These are phyloP conservation scores for Neurospora sublineolata DNA, from an alignment of 495 filamentous ascomycete species.

Conservation along the genomic window DNA sequence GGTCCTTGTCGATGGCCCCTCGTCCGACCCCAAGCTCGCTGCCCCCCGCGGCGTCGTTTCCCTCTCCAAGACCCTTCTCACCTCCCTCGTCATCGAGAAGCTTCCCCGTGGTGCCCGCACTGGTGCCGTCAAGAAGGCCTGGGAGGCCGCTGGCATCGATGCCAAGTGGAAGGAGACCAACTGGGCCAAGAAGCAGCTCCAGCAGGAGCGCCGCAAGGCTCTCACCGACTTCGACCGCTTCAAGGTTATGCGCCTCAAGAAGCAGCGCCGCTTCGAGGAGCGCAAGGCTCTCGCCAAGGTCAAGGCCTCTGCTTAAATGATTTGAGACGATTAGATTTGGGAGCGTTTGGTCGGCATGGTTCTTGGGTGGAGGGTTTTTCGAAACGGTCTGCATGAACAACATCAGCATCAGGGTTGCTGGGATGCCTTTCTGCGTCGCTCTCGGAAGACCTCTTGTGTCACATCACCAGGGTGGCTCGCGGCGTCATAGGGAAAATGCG, in stretches of 20 bases:
- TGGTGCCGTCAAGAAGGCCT: conserved; percentile 67
- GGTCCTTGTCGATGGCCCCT: conserved; percentile 92
- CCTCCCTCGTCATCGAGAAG: conserved; percentile 77
- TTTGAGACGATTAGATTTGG: conserved; percentile 11
- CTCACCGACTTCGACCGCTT: conserved; percentile 98
- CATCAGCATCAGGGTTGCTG: conserved; percentile 37
- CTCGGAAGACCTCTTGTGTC: conserved; percentile 42
- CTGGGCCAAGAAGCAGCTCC: conserved; percentile 81
- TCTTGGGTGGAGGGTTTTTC: conserved; percentile 27
- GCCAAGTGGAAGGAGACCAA: conserved; percentile 76
- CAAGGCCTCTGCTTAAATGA: conserved; percentile 37
- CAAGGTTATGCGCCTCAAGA: conserved; percentile 96
- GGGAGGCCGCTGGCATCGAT: conserved; percentile 81
- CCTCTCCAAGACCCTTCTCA: conserved; percentile 74
- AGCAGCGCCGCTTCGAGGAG: conserved; percentile 95
- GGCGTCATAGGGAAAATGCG: conserved; percentile 37
- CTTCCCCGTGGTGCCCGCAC: conserved; percentile 79
- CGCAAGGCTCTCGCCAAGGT: conserved; percentile 83
- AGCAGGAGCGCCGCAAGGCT: conserved; percentile 71
- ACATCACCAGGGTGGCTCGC: conserved; percentile 29
- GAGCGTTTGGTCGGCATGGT: conserved; percentile 29
- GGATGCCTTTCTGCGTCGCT: conserved; percentile 35
- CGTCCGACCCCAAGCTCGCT: conserved; percentile 56
- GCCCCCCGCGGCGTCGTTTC: conserved; percentile 75
- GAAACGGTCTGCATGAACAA: conserved; percentile 35